Base-by-base conservation (phyloP, 169 alveolate species). In the Theileria parva region DNA sequence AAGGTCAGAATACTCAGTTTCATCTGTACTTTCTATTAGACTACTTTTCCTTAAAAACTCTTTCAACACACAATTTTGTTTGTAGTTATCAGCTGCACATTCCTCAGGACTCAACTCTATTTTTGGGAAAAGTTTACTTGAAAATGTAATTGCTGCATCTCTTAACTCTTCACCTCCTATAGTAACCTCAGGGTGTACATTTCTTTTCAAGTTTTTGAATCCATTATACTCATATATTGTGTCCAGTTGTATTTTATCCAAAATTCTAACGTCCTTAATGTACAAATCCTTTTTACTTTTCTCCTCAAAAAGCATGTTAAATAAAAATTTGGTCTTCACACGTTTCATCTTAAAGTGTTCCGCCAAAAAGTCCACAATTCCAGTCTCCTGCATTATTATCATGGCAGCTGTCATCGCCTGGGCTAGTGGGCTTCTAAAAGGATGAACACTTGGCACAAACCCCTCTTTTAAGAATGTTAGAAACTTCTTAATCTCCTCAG, bases 111-210 rank as follows among this genome's bases (percentile, higher is more conserved):
- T 66, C 50, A 75, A 17, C 25, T 72, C 67, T 37, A 79, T 59
- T 69, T 39, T 57, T 44, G 77, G 88, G 72, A 74, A 81, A 37
- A 63, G 23, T 68, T 80, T 67, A 80, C 72, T 80, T 69, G 77
- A 37, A 69, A 76, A 53, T 60, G 64, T 57, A 34, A 53, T 39
- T 48, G 66, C 71, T 61, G 68, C 59, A 37, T 77, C 74, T 28
- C 23, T 28, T 65, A 53, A 27, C 53, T 48, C 27, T 50, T 27
- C 44, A 6, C 19, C 13, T 69, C 7, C 44, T 7, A 6, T 6
- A 11, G 13, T 23, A 6, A 37, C 7, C 23, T 15, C 27, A 8
- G 32, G 13, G 15, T 72, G 11, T 37, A n/a, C 65, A 23, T 21
- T 77, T 44, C 23, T 63, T 48, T 63, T 63, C 39, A 17, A 5